Evolutionary conservation across 441 rosid genomes (phyloP).

Genomic region (Cnidoscolus chayamansa): DNA sequence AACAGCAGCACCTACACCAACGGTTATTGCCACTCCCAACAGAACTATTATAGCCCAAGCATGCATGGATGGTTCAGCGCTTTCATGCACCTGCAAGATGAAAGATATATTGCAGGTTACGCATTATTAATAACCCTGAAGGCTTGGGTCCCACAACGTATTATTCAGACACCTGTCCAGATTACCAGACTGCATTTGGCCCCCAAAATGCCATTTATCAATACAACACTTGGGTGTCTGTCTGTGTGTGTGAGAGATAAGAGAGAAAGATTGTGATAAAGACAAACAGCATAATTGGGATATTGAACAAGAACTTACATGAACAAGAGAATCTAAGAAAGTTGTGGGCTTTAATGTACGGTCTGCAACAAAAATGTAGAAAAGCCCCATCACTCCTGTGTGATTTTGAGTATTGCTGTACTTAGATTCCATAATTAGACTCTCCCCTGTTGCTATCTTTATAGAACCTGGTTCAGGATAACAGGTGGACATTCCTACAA

Average conservation of each 20-base stretch:
- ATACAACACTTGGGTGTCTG: too few species aligned
- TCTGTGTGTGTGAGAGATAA: too few species aligned
- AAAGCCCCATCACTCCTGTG: slow-evolving; percentile 84
- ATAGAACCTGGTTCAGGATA: slow-evolving; percentile 65
- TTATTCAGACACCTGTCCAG: background rate
- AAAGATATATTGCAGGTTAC: background rate
- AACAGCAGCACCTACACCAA: slow-evolving; percentile 26
- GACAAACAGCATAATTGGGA: background rate
- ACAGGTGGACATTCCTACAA: slow-evolving; percentile 90
- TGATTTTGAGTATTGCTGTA: slow-evolving; percentile 50
- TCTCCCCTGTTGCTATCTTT: slow-evolving; percentile 54
- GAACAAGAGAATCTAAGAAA: slow-evolving; percentile 20
- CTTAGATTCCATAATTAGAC: slow-evolving; percentile 55
- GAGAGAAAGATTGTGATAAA: too few species aligned
- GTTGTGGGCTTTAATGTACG: slow-evolving; percentile 32
- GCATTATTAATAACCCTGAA: background rate
- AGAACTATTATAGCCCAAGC: slow-evolving; percentile 31
- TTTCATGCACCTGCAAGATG: slow-evolving; percentile 23
- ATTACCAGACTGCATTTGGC: background rate
- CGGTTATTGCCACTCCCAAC: slow-evolving; percentile 27
- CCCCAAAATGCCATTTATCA: background rate
- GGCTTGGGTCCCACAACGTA: too few species aligned
- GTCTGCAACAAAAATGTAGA: slow-evolving; percentile 64
- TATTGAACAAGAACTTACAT: slow-evolving; percentile 31
- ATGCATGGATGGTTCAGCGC: slow-evolving; percentile 16